A percentile compares a stretch with the other conserved stretches of the same genome.
Evolutionary conservation across 2,329 filamentous ascomycete genomes (phyloP).

Genomic region (Septoria petroselini): DNA sequence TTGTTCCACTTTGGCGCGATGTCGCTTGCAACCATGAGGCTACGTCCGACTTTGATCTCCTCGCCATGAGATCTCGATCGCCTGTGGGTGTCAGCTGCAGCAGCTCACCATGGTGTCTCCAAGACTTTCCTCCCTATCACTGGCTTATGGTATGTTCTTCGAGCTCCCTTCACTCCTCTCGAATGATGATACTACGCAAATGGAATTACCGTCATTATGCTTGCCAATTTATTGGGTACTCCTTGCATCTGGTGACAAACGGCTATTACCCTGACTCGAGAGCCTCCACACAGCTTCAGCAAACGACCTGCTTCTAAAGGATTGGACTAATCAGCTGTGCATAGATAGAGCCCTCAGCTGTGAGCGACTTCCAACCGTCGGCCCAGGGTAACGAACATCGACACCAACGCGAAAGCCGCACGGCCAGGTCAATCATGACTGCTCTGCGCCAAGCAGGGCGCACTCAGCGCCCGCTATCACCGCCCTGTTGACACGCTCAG

Average conservation of each 20-base stretch:
- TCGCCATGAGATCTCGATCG: no score
- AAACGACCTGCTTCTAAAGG: neutral
- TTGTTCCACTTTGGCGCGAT: neutral
- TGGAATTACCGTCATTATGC: slow-evolving; percentile 31
- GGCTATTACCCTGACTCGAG: slow-evolving; percentile 12
- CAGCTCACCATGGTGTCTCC: no score
- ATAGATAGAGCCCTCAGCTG: no score
- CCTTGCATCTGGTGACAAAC: slow-evolving; percentile 19
- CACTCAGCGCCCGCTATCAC: neutral
- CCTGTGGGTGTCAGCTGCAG: no score
- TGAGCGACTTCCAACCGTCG: no score
- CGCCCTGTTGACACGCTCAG: no score
- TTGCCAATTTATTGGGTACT: slow-evolving; percentile 15
- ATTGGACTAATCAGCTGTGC: no score
- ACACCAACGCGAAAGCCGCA: no score
- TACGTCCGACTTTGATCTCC: neutral
- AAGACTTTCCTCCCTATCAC: no score
- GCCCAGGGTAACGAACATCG: no score
- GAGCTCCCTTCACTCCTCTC: neutral
- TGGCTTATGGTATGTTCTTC: neutral
- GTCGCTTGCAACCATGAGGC: neutral
- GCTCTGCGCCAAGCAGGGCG: slow-evolving; percentile 15
- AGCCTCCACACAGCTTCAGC: neutral
- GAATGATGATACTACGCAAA: slow-evolving; percentile 29
- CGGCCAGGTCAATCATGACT: slow-evolving; percentile 19